A percentile compares a stretch with the other conserved stretches of the same genome.
phyloP scores from a whole-genome alignment of 176 grass and related monocot genomes.

The Secale cereale region DNA sequence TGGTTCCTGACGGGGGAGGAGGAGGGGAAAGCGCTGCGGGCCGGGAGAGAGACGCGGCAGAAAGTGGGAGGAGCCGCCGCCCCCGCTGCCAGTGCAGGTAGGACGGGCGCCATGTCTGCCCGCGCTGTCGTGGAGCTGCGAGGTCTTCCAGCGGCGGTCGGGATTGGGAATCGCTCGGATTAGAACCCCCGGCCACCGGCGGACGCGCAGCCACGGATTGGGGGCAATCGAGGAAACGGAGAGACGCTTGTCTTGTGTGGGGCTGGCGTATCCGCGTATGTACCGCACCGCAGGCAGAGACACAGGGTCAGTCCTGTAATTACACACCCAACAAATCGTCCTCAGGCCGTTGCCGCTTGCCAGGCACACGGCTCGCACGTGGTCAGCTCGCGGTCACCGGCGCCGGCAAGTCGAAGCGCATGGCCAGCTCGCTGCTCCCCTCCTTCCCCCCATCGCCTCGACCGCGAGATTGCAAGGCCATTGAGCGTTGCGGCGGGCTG shows the following conservation, averaged over 20 bases:
- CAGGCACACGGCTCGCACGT: too few relatives aligned
- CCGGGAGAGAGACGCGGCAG: background rate
- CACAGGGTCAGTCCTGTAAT: too few relatives aligned
- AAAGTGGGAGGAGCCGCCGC: background rate
- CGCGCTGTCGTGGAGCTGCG: background rate
- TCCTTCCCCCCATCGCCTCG: background rate
- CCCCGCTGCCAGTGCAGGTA: background rate
- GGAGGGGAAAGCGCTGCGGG: background rate
- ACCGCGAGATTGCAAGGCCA: slow-evolving; percentile 11
- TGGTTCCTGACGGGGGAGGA: background rate
- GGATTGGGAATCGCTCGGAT: background rate
- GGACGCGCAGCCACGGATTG: slow-evolving; percentile 17
- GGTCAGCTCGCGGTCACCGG: background rate
- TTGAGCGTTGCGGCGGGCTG: slow-evolving; percentile 30
- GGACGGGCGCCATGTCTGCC: slow-evolving; percentile 15
- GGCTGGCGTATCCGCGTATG: too few relatives aligned
- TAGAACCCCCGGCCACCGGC: slow-evolving; percentile 6
- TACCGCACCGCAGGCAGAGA: too few relatives aligned
- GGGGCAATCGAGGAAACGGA: background rate
- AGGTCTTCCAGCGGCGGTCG: background rate
- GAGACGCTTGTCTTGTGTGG: background rate
- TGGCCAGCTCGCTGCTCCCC: background rate
- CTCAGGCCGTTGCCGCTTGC: too few relatives aligned
- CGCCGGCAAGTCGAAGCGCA: background rate
- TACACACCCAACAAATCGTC: background rate